These are phyloP conservation scores for Arthroderma uncinatum DNA, from an alignment of 2,329 filamentous ascomycete genomes.

Conservation along the genomic window DNA sequence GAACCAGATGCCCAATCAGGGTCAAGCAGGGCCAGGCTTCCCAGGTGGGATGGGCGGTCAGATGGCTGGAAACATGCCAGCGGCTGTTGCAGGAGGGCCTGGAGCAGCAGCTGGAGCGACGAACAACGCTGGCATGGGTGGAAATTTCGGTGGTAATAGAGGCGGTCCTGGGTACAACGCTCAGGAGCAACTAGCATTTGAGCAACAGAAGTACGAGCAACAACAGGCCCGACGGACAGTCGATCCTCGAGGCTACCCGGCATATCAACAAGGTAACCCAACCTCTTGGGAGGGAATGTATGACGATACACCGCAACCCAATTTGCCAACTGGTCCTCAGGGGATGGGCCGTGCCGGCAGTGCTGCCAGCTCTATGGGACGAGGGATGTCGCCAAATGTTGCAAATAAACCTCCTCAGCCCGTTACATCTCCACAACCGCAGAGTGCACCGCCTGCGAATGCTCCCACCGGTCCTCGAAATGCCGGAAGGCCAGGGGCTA, in stretches of 20 bases:
- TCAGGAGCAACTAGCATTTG: conserved; percentile 62
- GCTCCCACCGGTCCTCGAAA: conserved; percentile 95
- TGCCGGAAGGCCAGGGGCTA: conserved; percentile 77
- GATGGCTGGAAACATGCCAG: conserved; percentile 23
- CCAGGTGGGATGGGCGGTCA: conserved; percentile 26
- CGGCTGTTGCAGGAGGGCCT: conserved; percentile 20
- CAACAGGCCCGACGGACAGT: conserved; percentile 49
- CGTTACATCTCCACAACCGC: conserved; percentile 36
- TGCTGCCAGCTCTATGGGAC: conserved; percentile 27
- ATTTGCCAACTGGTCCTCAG: conserved; percentile 45
- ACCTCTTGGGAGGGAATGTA: conserved; percentile 98
- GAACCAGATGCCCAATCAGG: conserved; percentile 39
- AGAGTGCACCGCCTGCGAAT: conserved; percentile 55
- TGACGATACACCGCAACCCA: conserved; percentile 81
- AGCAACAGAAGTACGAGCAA: conserved; percentile 68
- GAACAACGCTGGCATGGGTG: conserved; percentile 25
- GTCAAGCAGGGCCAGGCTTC: conserved; percentile 29
- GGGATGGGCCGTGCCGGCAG: conserved; percentile 34
- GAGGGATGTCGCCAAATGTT: conserved; percentile 31
- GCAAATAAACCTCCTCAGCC: conserved; percentile 30
- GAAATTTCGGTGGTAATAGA: conserved; percentile 33
- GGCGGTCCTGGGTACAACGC: conserved; percentile 51
- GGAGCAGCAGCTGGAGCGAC: conserved; percentile 45
- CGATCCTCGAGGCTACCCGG: conserved; percentile 31
- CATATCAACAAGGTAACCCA: conserved; percentile 45